phyloP scores from a whole-genome alignment of 78 protist species.

The Dictyostelium intermedium region DNA sequence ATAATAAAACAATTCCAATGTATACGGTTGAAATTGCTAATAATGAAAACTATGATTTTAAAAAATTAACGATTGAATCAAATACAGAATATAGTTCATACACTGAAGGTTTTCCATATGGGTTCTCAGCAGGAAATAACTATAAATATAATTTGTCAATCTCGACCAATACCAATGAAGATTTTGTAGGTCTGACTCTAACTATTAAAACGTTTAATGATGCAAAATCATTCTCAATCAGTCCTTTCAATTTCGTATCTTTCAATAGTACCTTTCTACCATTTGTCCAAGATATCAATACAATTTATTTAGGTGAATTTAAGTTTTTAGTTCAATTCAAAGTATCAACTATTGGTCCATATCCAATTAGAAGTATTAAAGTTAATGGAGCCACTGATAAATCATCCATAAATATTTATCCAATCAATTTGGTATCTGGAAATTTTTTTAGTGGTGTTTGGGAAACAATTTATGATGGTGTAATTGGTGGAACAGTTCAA shows the following conservation, averaged over 20 bases:
- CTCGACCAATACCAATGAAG: neutral
- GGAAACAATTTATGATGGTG: neutral
- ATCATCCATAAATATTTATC: neutral
- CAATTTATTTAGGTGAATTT: neutral
- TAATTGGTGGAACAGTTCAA: neutral
- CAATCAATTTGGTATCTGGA: neutral
- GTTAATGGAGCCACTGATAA: neutral
- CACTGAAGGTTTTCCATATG: neutral
- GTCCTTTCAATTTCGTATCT: neutral
- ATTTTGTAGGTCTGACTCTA: no score
- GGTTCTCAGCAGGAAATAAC: neutral
- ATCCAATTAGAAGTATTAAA: neutral
- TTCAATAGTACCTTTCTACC: no score
- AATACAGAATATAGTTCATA: no score
- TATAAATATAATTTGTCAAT: neutral
- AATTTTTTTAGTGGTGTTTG: neutral
- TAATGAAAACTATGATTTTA: neutral
- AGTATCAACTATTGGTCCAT: neutral
- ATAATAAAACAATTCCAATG: neutral
- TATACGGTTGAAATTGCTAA: neutral
- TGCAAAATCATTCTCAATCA: no score
- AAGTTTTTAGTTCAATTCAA: neutral
- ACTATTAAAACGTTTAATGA: no score
- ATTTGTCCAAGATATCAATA: neutral
- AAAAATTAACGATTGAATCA: neutral